phyloP scores from a whole-genome alignment of 1,139 yeast species.

The Suhomyces guaymorum region DNA sequence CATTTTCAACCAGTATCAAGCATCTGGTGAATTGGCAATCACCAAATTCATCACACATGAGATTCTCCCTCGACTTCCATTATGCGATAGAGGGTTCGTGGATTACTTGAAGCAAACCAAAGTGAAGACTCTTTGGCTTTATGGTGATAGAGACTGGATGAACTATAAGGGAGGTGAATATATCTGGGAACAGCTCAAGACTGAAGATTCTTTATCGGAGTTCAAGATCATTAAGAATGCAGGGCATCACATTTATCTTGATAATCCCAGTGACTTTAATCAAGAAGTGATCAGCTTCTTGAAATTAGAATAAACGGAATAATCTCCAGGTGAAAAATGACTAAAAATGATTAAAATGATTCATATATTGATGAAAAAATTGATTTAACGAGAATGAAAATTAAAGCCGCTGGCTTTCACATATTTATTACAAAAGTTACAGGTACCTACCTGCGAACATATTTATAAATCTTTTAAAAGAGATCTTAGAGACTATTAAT shows the following conservation, averaged over 20 bases:
- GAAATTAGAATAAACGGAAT: slow-evolving; percentile 3
- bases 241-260: slow-evolving; percentile 46
- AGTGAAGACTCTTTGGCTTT: slow-evolving; percentile 37
- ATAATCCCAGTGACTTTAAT: slow-evolving; percentile 40
- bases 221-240: slow-evolving; percentile 36
- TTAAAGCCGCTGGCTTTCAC: no score
- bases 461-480: no score
- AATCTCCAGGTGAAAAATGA: no score
- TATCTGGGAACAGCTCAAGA: slow-evolving; percentile 28
- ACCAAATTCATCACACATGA: slow-evolving; percentile 45
- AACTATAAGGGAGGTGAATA: slow-evolving; percentile 42
- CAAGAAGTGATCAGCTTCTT: slow-evolving; percentile 30
- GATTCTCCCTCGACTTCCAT: slow-evolving; percentile 41
- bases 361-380: no score
- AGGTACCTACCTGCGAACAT: no score
- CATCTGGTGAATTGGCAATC: slow-evolving; percentile 49
- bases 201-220: slow-evolving; percentile 20
- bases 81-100: slow-evolving; percentile 43
- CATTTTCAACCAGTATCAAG: slow-evolving; percentile 46
- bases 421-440: no score
- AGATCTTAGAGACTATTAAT: no score
- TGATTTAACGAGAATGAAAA: no score
- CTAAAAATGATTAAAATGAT: no score
- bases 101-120: slow-evolving; percentile 29
- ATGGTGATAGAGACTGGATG: slow-evolving; percentile 52